Conservation (phyloP, 2,329 filamentous ascomycete genomes). For the Cytospora leucostoma region DNA sequence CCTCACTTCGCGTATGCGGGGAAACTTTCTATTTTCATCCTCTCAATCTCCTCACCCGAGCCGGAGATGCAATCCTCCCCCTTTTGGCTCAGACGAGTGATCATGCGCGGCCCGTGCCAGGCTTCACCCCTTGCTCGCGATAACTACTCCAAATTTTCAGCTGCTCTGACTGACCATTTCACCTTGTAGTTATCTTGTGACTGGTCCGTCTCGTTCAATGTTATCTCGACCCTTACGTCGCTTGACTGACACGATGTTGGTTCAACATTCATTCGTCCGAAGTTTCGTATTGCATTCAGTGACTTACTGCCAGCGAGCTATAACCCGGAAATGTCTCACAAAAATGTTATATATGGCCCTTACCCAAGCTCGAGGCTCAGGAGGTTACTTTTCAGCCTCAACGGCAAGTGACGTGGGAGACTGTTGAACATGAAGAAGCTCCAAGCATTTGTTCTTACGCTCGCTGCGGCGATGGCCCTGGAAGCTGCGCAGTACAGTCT, state of each 20-base stretch:
- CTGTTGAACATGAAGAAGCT: conserved; percentile 5
- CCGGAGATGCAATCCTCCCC: not conserved
- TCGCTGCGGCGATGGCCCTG: conserved; percentile 14
- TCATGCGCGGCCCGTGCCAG: not conserved
- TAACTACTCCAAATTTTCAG: conserved; percentile 1
- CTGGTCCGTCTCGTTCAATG: not conserved
- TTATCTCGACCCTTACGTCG: not conserved
- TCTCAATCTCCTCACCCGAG: not conserved
- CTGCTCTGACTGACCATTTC: conserved; percentile 4
- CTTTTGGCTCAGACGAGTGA: not conserved
- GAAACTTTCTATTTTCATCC: not conserved
- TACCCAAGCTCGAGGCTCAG: not conserved
- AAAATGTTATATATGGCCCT: not conserved
- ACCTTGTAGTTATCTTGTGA: conserved; percentile 8
- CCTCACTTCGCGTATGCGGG: conserved; percentile 5
- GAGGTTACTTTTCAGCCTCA: not conserved
- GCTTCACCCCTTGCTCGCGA: conserved; percentile 11
- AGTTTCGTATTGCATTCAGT: not conserved
- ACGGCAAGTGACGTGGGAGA: not conserved
- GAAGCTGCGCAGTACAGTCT: conserved; percentile 28
- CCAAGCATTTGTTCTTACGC: not conserved
- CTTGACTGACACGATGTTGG: not conserved
- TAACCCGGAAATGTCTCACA: too few relatives aligned
- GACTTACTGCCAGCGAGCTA: not conserved
- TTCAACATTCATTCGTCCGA: conserved; percentile 8